Conservation (phyloP, 257 asterid genomes). For the Solanum piurae region DNA sequence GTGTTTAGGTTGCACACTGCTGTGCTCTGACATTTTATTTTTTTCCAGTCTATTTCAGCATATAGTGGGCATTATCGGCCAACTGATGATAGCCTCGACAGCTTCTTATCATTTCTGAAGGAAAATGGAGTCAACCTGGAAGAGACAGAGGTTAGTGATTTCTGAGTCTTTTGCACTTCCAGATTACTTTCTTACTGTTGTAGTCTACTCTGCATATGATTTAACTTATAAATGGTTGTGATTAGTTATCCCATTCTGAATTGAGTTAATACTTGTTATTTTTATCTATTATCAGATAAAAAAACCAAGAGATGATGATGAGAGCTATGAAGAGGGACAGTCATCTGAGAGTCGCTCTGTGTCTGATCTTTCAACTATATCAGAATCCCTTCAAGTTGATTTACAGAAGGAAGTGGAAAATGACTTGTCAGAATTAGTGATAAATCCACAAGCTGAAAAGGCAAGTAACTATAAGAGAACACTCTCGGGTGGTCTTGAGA, state of each 20-base stretch:
- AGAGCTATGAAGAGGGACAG: slow-evolving; percentile 18
- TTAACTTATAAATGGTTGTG: background rate
- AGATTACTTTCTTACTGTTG: background rate
- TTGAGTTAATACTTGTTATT: background rate
- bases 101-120: slow-evolving; percentile 51
- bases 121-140: slow-evolving; percentile 67
- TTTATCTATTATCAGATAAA: slow-evolving; percentile 30
- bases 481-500: slow-evolving; percentile 81
- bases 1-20: background rate
- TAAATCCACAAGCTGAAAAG: slow-evolving; percentile 21
- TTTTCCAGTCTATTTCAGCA: slow-evolving; percentile 72
- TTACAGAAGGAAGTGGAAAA: slow-evolving; percentile 20
- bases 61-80: slow-evolving; percentile 98
- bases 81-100: slow-evolving; percentile 63
- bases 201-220: background rate
- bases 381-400: slow-evolving; percentile 18
- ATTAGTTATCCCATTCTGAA: background rate
- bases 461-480: slow-evolving; percentile 45
- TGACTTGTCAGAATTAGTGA: slow-evolving; percentile 6
- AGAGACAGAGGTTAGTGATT: slow-evolving; percentile 50
- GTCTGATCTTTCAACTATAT: slow-evolving; percentile 15
- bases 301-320: slow-evolving; percentile 58
- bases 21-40: background rate
- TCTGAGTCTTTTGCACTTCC: background rate
- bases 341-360: background rate